These are phyloP conservation scores for Paramarasmius palmivorus DNA, from an alignment of 1,284 basidiomycete species.

Conservation along the genomic window DNA sequence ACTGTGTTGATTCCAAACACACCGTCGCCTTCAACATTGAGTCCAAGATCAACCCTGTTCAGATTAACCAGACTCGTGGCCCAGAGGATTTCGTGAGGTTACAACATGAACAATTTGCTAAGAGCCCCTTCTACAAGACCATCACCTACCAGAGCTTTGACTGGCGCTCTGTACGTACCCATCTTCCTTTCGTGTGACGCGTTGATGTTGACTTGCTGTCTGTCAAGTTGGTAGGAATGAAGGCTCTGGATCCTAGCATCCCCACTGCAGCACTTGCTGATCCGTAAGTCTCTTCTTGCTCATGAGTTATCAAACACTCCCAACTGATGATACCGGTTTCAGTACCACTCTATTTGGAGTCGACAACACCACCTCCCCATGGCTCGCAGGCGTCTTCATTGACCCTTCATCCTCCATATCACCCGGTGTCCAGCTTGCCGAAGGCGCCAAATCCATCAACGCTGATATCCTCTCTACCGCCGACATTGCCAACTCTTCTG, in stretches of 20 bases:
- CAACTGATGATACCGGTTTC: not conserved
- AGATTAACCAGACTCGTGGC: slow-evolving; percentile 53
- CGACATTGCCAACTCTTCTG: slow-evolving; percentile 40
- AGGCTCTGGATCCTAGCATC: slow-evolving; percentile 52
- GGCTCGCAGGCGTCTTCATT: slow-evolving; percentile 64
- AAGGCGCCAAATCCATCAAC: slow-evolving; percentile 67
- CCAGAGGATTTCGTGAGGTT: slow-evolving; percentile 67
- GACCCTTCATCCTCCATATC: slow-evolving; percentile 56
- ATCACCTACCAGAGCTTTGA: slow-evolving; percentile 79
- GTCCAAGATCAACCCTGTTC: slow-evolving; percentile 69
- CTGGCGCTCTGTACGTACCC: slow-evolving; percentile 52
- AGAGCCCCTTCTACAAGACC: slow-evolving; percentile 54
- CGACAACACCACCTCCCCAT: slow-evolving; percentile 47
- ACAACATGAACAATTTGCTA: slow-evolving; percentile 57
- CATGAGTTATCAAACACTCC: not conserved
- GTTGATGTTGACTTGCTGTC: too few species aligned
- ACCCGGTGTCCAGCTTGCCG: slow-evolving; percentile 52
- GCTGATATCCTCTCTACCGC: slow-evolving; percentile 72
- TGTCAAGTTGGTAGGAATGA: slow-evolving; percentile 67
- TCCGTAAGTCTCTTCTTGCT: slow-evolving; percentile 38
- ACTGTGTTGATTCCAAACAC: slow-evolving; percentile 65
- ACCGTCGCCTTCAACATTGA: slow-evolving; percentile 76
- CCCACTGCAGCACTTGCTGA: slow-evolving; percentile 59
- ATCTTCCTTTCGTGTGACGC: too few species aligned
- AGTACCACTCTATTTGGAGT: slow-evolving; percentile 43